Evolutionary conservation across 1,284 basidiomycete species (phyloP), one percentile per base, ranked within the genome.

Genomic region (Earliella scabrosa): DNA sequence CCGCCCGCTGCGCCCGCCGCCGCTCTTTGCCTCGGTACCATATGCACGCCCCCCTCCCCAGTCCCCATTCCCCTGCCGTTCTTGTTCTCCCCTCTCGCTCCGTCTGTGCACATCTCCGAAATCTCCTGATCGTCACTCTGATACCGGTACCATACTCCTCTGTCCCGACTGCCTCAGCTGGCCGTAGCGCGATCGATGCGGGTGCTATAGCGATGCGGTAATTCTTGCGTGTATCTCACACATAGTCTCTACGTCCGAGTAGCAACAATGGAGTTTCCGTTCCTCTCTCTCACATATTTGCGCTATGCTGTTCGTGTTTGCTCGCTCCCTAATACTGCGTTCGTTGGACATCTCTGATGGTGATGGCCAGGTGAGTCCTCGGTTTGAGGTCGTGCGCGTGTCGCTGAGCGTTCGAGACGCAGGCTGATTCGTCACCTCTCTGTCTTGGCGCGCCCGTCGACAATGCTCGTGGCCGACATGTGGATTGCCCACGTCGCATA

Each of bases 71-170:
- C 50, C 16, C 13, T 21, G 16, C 16, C 26, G 23, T 14, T 27
- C 35, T 11, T 20, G 29, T 16, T 23, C 39, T 18, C 9, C 45
- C 47, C 18, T 46, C 45, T 44, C 44, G n/a, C 26, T 13, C 18
- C 24, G 31, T 43, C 46, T 54, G 39, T 31, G 31, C 23, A 7
- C 34, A 35, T 35, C 36, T 45, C 47, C 46, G 29, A 11, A 29
- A 29, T 24, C 36, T 6, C 47, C 45, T 50, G 38, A 54, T 46
- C 35, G 27, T 44, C 38, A 23, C 27, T 21, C 45, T 55, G 64
- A 66, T 64, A 64, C 64, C 62, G 62, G 63, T 64, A 64, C 57
- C 47, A 62, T 66, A 64, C 52, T 60, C 59, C 41, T 43, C 34
- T 43, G 26, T 44, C 16, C n/a, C n/a, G n/a, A n/a, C n/a, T n/a